Base-by-base conservation (phyloP, 768 basidiomycete genomes). In the Psilocybe cyanescens region DNA sequence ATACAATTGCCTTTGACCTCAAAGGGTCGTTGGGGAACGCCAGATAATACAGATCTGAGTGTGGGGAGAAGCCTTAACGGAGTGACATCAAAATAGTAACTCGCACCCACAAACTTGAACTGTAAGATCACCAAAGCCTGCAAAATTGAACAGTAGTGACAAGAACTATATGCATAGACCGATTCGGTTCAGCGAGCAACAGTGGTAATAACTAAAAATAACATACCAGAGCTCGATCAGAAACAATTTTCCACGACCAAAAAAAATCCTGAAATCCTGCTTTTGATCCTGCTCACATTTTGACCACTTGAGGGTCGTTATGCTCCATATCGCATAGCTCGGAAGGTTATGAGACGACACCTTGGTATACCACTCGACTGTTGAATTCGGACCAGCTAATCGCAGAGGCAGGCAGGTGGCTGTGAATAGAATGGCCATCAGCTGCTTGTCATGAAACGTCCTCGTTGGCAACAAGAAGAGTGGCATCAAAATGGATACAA, bases 71-170 rank as follows among this genome's bases (percentile, higher is more conserved):
- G 29, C 24, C 4, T 2, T 24, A 8, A 49, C 19, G 33, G 24
- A 9, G 19, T 19, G 19, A 19, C 19, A 19, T 19, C 19, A 19
- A 19, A 19, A 39, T 5, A 19, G 24, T 14, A 29, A 39, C 9
- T 19, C 37, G 7, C 19, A 55, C 61, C 57, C 41, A 66, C 65
- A 63, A 17, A 63, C 59, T 58, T 66, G 62, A 8, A 60, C 49
- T n/a, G 55, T 60, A 11, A 66, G 41, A 19, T 58, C 59, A 3
- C 65, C 65, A 37, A 53, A 53, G 6, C 51, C 51, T 24, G 31
- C 51, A 14, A 33, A 53, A 12, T 53, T 53, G 51, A 53, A 53
- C 17, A 53, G 29, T 17, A 53, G 11, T 16, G 51, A 53, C 33
- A 53, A 53, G 33, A 53, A 53, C 51, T 53, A 31, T 1, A 11